These are phyloP conservation scores for Myriangium duriaei DNA, from an alignment of 2,329 filamentous ascomycete genomes.

Conservation along the genomic window DNA sequence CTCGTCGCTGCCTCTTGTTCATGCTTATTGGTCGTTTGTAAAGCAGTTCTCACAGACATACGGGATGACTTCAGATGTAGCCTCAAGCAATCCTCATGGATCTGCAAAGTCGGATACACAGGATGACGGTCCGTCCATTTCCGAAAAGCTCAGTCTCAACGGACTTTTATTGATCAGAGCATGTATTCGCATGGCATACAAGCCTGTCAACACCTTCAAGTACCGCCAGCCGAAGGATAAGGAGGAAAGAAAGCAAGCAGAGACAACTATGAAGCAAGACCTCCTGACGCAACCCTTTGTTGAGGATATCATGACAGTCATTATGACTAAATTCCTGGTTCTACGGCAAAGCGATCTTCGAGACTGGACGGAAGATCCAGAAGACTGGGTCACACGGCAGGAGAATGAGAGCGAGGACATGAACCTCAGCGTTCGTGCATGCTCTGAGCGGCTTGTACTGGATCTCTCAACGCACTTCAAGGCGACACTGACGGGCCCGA, in stretches of 20 bases:
- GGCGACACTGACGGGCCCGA: conserved; percentile 60
- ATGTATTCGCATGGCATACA: conserved; percentile 76
- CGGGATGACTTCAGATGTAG: conserved; percentile 38
- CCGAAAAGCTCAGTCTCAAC: conserved; percentile 69
- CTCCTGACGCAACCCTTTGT: conserved; percentile 69
- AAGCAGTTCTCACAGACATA: conserved; percentile 65
- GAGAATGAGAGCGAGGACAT: conserved; percentile 70
- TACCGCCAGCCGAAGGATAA: conserved; percentile 65
- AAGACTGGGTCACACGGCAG: conserved; percentile 89
- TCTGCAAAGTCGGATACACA: conserved; percentile 34
- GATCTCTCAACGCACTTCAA: conserved; percentile 87
- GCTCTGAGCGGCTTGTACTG: conserved; percentile 85
- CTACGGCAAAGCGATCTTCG: conserved; percentile 76
- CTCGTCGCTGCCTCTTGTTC: conserved; percentile 62
- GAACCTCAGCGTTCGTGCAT: conserved; percentile 85
- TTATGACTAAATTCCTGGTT: conserved; percentile 79
- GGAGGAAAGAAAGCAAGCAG: conserved; percentile 60
- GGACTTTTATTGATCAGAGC: conserved; percentile 70
- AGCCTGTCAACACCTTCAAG: conserved; percentile 68
- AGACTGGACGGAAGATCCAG: conserved; percentile 86
- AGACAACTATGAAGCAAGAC: conserved; percentile 55
- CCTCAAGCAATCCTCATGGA: conserved; percentile 13
- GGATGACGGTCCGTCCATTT: conserved; percentile 28
- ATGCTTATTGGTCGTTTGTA: conserved; percentile 76
- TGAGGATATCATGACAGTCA: conserved; percentile 65